Conservation (phyloP, 768 basidiomycete species). For the Lactifluus hygrophoroides region DNA sequence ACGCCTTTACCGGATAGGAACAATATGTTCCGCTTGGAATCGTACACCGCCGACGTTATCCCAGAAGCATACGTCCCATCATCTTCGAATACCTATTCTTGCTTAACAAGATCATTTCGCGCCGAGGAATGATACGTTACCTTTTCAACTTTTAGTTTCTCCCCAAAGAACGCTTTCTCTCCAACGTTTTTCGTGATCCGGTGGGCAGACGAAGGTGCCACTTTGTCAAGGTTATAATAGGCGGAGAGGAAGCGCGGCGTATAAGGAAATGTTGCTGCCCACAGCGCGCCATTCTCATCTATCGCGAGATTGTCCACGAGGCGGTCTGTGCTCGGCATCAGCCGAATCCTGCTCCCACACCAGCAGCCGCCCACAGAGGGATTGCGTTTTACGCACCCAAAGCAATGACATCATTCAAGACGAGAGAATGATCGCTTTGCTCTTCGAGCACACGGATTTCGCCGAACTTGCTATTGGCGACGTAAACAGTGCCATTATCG, state of each 20-base stretch:
- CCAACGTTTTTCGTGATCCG: constrained; percentile 48
- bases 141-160: constrained; percentile 53
- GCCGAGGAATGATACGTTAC: constrained; percentile 25
- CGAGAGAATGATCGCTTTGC: constrained; percentile 50
- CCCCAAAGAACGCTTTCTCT: constrained; percentile 43
- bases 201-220: constrained; percentile 41
- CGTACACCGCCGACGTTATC: constrained; percentile 49
- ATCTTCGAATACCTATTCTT: constrained; percentile 55
- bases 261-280: constrained; percentile 50
- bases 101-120: neutral
- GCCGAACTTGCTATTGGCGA: constrained; percentile 39
- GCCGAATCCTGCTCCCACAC: neutral
- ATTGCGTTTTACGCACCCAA: constrained; percentile 35
- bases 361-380: neutral
- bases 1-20: constrained; percentile 48
- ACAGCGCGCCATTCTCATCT: constrained; percentile 51
- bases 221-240: constrained; percentile 33
- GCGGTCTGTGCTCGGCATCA: constrained; percentile 32
- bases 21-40: constrained; percentile 39
- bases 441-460: constrained; percentile 45
- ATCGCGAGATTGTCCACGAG: constrained; percentile 53
- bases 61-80: constrained; percentile 49
- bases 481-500: constrained; percentile 56
- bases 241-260: constrained; percentile 32
- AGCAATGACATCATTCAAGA: constrained; percentile 42